Evolutionary conservation across 176 grass and related monocot genomes (phyloP), one percentile per base, ranked within the genome.

Genomic region (Oryza coarctata): DNA sequence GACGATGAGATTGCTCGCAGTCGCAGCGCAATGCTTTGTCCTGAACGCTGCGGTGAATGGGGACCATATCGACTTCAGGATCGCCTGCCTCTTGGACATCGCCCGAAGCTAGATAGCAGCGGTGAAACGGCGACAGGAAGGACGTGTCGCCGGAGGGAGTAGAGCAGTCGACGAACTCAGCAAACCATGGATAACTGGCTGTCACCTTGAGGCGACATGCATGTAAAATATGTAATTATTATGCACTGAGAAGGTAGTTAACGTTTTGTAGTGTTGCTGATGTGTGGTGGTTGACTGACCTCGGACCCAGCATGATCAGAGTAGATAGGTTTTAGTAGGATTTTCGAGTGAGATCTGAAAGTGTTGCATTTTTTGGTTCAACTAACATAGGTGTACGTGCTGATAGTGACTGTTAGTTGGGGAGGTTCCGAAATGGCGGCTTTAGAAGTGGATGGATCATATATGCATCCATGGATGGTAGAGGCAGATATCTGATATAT

Each of bases 241-340:
- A 52, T 1, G 32, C 32, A 2, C 32, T 33, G 60, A 15, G 43
- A 40, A 15, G 33, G 41, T 35, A 23, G 2, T 76, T 8, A 0
- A 14, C n/a, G 14, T 71, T 75, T 64, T 70, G 70, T 82, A 75
- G 29, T 6, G 15, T 13, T 47, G 47, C 7, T 68, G 60, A 45
- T n/a, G 30, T 30, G 63, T 49, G 81, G 70, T 74, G 40, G 81
- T 39, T 80, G 63, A 52, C 47, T 52, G 13, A 52, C 47, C 47
- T 52, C 31, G 39, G 49, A 80, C 36, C 68, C 47, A 52, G 3
- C 17, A 1, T 66, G 60, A 32, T 73, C 49, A 18, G 17, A 81
- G 87, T 84, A 85, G 87, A 26, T 89, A 40, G 63, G 71, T 41
- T 88, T 77, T 26, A 78, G 80, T 73, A 71, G 10, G 80, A 78